These are phyloP conservation scores for Naumovozyma dairenensis DNA, from an alignment of 805 yeast genomes.

Conservation along the genomic window DNA sequence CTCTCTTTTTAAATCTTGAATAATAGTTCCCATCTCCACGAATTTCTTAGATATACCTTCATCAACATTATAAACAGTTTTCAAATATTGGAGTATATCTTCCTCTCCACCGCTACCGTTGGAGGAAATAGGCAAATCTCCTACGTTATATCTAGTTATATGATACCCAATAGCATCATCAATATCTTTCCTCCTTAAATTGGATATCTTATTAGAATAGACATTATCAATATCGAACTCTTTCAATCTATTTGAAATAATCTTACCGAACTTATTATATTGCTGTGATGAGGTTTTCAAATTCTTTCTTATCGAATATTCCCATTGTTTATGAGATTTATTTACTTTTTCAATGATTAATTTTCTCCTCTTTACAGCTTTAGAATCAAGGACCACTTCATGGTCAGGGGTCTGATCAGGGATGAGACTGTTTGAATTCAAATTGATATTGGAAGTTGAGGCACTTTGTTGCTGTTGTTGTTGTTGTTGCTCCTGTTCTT, in stretches of 20 bases:
- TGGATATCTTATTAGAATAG: conserved; percentile 27
- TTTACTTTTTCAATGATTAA: conserved; percentile 24
- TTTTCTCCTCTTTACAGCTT: conserved; percentile 12
- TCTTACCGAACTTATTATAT: conserved; percentile 23
- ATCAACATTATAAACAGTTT: conserved; percentile 24
- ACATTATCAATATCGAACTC: conserved; percentile 28
- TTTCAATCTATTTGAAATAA: conserved; percentile 21
- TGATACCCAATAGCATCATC: conserved; percentile 38
- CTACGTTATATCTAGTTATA: conserved; percentile 38
- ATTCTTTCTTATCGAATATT: conserved; percentile 19
- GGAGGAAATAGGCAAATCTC: conserved; percentile 28
- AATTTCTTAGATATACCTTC: conserved; percentile 30
- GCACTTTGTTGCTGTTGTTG: background rate
- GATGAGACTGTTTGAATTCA: too few relatives aligned
- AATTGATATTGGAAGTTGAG: background rate
- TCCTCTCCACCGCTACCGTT: too few relatives aligned
- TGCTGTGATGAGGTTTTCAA: conserved; percentile 20
- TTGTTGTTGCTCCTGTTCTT: conserved; percentile 12
- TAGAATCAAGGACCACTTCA: conserved; percentile 8
- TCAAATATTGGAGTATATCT: conserved; percentile 24
- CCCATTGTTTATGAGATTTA: conserved; percentile 27
- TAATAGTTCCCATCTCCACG: conserved; percentile 34
- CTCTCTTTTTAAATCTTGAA: conserved; percentile 29
- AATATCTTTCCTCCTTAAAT: conserved; percentile 20
- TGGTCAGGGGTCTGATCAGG: conserved; percentile 9